Evolutionary conservation across 768 basidiomycete genomes (phyloP).

Genomic region (Psilocybe cyanescens): DNA sequence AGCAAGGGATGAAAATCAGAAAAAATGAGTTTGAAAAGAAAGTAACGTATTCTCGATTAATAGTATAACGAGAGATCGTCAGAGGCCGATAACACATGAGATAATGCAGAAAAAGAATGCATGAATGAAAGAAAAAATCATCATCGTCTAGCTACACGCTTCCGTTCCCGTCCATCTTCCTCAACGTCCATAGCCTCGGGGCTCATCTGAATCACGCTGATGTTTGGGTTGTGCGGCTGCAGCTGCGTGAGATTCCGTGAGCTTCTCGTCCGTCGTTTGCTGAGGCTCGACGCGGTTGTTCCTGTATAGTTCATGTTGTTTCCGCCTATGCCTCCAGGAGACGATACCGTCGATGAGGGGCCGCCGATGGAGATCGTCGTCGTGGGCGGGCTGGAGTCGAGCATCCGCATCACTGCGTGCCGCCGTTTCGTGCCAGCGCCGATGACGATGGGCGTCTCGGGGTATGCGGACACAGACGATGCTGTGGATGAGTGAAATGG

Average conservation of each 20-base stretch:
- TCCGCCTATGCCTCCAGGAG: slow-evolving; percentile 18
- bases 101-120: background rate
- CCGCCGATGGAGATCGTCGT: slow-evolving; percentile 37
- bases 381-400: slow-evolving; percentile 52
- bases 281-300: slow-evolving; percentile 19
- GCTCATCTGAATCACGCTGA: slow-evolving; percentile 36
- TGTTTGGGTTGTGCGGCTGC: slow-evolving; percentile 42
- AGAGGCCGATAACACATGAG: background rate
- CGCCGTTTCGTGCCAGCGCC: slow-evolving; percentile 71
- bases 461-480: slow-evolving; percentile 28
- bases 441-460: slow-evolving; percentile 44
- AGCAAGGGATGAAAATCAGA: slow-evolving; percentile 8
- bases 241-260: slow-evolving; percentile 36
- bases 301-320: slow-evolving; percentile 26
- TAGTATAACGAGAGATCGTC: slow-evolving; percentile 3
- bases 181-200: slow-evolving; percentile 74
- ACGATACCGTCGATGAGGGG: slow-evolving; percentile 37
- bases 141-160: slow-evolving; percentile 71
- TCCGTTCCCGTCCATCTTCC: slow-evolving; percentile 76
- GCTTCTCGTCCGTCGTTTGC: slow-evolving; percentile 62
- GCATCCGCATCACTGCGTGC: slow-evolving; percentile 80
- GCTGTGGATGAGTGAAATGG: slow-evolving; percentile 20
- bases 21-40: slow-evolving; percentile 2
- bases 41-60: slow-evolving; percentile 8
- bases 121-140: background rate